Evolutionary conservation across 345 rosid genomes (phyloP).

Genomic region (Abelmoschus esculentus): DNA sequence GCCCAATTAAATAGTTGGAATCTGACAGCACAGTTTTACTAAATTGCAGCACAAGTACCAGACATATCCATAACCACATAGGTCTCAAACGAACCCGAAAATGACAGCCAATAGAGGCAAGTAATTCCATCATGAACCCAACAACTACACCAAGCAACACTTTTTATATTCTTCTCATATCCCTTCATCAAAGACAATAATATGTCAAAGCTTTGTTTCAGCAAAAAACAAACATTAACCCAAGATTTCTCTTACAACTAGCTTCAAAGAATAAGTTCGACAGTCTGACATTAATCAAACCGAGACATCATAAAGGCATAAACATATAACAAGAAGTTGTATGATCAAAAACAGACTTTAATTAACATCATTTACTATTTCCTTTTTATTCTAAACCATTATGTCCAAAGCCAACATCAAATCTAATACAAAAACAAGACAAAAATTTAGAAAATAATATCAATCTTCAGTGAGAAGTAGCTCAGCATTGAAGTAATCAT

Average conservation of each 20-base stretch:
- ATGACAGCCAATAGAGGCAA: slow-evolving; percentile 5
- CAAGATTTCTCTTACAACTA: background rate
- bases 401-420: no score
- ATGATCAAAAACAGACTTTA: no score
- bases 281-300: background rate
- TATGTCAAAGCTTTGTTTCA: background rate
- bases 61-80: slow-evolving; percentile 36
- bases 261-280: background rate
- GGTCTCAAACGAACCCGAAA: slow-evolving; percentile 16
- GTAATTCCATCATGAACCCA: slow-evolving; percentile 32
- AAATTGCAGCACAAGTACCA: slow-evolving; percentile 29
- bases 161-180: slow-evolving; percentile 26
- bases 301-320: no score
- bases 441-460: no score
- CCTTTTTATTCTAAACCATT: no score
- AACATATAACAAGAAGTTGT: no score
- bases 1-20: slow-evolving; percentile 70
- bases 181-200: slow-evolving; percentile 23
- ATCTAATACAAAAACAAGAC: no score
- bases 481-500: no score
- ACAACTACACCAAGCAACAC: slow-evolving; percentile 11
- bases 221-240: background rate
- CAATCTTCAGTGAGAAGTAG: no score
- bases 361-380: no score
- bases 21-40: slow-evolving; percentile 28